These are phyloP conservation scores for Pseudocercospora fuligena DNA, from an alignment of 2,329 filamentous ascomycete species.

Conservation along the genomic window DNA sequence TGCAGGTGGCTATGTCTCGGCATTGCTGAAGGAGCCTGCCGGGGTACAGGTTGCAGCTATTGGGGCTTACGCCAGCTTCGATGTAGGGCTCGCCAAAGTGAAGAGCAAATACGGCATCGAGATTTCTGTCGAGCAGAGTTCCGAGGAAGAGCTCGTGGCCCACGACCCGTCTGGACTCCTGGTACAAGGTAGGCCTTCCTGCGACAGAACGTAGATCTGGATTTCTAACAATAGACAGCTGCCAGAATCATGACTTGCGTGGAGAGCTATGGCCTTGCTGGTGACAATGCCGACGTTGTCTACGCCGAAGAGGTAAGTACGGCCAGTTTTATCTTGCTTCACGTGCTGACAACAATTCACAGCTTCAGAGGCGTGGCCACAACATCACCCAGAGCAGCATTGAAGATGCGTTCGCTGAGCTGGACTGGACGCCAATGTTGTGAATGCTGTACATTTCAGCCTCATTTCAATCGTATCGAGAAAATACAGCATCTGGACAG, in stretches of 20 bases:
- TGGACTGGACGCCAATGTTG: not conserved
- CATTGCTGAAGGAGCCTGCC: constrained; percentile 19
- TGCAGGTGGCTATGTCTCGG: constrained; percentile 19
- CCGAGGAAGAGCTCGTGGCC: not conserved
- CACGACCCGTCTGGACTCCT: not conserved
- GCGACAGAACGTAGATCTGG: not conserved
- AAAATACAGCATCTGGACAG: too few relatives aligned
- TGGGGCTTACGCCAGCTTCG: not conserved
- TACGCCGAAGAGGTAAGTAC: not conserved
- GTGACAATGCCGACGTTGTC: not conserved
- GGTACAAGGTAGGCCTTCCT: not conserved
- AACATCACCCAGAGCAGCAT: not conserved
- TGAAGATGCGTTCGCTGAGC: not conserved
- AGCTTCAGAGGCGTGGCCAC: not conserved
- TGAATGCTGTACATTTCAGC: not conserved
- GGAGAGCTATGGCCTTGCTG: not conserved
- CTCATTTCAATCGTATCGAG: too few relatives aligned
- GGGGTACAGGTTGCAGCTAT: constrained; percentile 8
- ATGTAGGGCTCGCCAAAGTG: not conserved
- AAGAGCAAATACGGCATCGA: not conserved
- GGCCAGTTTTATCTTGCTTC: not conserved
- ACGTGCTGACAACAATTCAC: not conserved
- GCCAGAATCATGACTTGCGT: not conserved
- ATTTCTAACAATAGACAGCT: not conserved
- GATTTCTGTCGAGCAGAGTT: not conserved